phyloP scores from a whole-genome alignment of 1,139 yeast genomes.

The Schizosaccharomyces versatilis region DNA sequence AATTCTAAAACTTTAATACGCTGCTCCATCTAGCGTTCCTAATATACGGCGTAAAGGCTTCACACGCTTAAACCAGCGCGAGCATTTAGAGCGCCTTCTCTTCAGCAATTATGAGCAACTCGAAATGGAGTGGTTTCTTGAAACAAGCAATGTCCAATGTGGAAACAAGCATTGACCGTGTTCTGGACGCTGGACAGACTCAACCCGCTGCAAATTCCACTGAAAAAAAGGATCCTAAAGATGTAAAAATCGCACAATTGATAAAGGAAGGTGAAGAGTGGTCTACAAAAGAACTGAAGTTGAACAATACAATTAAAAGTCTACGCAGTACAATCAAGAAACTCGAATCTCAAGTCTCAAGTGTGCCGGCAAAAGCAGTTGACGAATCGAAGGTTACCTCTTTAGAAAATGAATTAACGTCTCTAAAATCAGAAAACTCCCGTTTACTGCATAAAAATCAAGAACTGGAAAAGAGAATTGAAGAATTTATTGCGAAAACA shows the following conservation, averaged over 20 bases:
- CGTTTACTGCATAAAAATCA: constrained; percentile 25
- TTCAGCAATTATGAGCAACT: not conserved
- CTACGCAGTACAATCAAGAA: constrained; percentile 23
- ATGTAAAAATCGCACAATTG: constrained; percentile 34
- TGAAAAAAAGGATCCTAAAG: constrained; percentile 27
- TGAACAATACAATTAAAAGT: constrained; percentile 44
- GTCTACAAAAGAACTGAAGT: constrained; percentile 50
- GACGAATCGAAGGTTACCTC: constrained; percentile 12
- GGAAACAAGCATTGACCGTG: constrained; percentile 2
- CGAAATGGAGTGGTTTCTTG: constrained; percentile 4
- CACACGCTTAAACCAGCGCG: no score
- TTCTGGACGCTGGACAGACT: not conserved
- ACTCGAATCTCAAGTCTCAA: constrained; percentile 14
- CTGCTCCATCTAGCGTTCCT: no score
- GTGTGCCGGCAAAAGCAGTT: constrained; percentile 12
- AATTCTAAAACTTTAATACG: no score
- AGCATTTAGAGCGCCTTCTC: not conserved
- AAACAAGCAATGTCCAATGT: constrained; percentile 5
- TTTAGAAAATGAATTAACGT: constrained; percentile 12
- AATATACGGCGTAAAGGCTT: no score
- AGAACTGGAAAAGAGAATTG: constrained; percentile 24
- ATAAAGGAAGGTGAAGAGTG: constrained; percentile 61
- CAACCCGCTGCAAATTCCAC: constrained; percentile 2
- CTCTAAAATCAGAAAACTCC: constrained; percentile 16
- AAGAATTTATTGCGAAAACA: constrained; percentile 17